These are phyloP conservation scores for Diplotaxis tenuifolia DNA, from an alignment of 345 rosid species.

Conservation along the genomic window DNA sequence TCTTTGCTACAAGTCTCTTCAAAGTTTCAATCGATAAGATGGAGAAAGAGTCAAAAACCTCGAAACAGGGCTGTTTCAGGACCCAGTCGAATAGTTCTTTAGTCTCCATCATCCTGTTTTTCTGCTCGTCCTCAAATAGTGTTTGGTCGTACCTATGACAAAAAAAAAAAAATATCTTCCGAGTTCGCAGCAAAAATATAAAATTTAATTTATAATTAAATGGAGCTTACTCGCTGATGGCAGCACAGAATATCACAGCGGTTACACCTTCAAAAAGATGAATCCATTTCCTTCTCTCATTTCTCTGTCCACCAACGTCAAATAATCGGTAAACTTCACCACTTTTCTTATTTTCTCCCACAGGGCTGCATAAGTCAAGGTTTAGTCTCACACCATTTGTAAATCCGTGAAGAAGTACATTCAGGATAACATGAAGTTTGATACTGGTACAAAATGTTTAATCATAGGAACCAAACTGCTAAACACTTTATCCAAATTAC, in stretches of 20 bases:
- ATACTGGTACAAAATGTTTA: neutral
- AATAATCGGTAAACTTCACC: constrained; percentile 98
- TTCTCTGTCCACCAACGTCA: constrained; percentile 98
- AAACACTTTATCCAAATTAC: neutral
- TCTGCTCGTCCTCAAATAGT: constrained; percentile 86
- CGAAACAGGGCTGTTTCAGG: constrained; percentile 94
- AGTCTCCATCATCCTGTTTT: constrained; percentile 92
- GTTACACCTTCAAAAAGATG: constrained; percentile 99
- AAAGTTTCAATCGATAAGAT: neutral
- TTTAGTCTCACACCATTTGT: neutral
- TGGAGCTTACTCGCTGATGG: constrained; percentile 94
- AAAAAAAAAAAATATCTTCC: neutral
- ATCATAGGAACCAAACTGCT: neutral
- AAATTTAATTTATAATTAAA: neutral
- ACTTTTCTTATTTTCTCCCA: constrained; percentile 93
- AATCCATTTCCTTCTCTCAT: constrained; percentile 99
- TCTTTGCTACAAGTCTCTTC: neutral
- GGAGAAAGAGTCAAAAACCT: constrained; percentile 44
- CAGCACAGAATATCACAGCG: constrained; percentile 95
- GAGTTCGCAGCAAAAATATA: neutral
- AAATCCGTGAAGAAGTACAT: neutral
- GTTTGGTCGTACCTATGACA: constrained; percentile 82
- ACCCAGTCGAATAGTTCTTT: constrained; percentile 97
- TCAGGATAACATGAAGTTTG: neutral
- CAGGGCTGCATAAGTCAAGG: constrained; percentile 63